These are phyloP conservation scores for Tetratostichococcus sp. DNA, from an alignment of 139 green algal genomes.

Conservation along the genomic window DNA sequence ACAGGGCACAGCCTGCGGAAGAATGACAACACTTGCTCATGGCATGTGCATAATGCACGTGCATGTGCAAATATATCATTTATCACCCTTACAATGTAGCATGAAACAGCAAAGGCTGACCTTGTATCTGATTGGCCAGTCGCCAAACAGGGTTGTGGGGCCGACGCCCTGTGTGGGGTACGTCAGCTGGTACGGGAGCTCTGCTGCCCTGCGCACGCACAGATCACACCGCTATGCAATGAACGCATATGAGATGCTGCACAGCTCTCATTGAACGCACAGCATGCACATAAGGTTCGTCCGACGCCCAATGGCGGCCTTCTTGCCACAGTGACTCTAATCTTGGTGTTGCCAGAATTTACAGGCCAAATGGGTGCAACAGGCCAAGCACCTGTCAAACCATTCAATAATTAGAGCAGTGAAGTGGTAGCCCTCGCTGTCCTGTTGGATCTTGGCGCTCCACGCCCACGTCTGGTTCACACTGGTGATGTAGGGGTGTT, in stretches of 20 bases:
- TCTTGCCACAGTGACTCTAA: too few relatives aligned
- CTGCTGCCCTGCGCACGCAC: slow-evolving; percentile 3
- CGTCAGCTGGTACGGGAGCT: slow-evolving; percentile 14
- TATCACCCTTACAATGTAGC: too few relatives aligned
- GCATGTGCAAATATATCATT: too few relatives aligned
- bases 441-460: background rate
- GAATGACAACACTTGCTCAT: too few relatives aligned
- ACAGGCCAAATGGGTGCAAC: too few relatives aligned
- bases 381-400: slow-evolving; percentile 14
- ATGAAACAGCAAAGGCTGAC: too few relatives aligned
- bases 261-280: background rate
- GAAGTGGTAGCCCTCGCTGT: slow-evolving; percentile 1
- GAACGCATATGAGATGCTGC: too few relatives aligned
- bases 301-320: too few relatives aligned
- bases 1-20: background rate
- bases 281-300: too few relatives aligned
- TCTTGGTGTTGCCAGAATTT: too few relatives aligned
- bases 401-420: slow-evolving; percentile 13
- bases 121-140: slow-evolving; percentile 8
- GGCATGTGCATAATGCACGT: too few relatives aligned
- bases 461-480: slow-evolving; percentile 9
- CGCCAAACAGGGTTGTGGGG: slow-evolving; percentile 1
- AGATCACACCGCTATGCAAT: too few relatives aligned
- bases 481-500: background rate
- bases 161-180: slow-evolving; percentile 11